A percentile compares a stretch with the other conserved stretches of the same genome.
Conservation (phyloP, 306 rosid species). For the Hippophae gyantsensis region DNA sequence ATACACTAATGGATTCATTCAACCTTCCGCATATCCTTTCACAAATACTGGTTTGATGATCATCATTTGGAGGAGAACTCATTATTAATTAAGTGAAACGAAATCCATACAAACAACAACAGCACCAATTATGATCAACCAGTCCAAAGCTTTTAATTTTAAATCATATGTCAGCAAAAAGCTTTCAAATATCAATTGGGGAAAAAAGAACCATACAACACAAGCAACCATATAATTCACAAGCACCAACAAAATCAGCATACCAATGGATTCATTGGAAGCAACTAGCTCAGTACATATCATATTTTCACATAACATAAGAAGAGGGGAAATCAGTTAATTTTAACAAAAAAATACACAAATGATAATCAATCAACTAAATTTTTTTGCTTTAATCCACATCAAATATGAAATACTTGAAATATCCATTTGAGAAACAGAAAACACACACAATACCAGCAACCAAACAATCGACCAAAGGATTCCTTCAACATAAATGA, state of each 20-base stretch:
- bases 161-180: not conserved
- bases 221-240: not conserved
- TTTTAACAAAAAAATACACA: too few species aligned
- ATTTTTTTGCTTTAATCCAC: too few species aligned
- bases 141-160: not conserved
- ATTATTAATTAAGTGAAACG: not conserved
- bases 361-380: too few species aligned
- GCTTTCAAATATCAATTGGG: not conserved
- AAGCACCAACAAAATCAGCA: constrained; percentile 20
- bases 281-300: constrained; percentile 7
- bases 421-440: too few species aligned
- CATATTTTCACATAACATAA: not conserved
- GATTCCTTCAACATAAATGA: too few species aligned
- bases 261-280: constrained; percentile 4
- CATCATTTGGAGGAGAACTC: not conserved
- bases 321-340: not conserved
- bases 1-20: not conserved
- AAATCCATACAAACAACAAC: not conserved
- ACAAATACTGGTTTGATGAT: not conserved
- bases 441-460: too few species aligned
- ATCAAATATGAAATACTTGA: too few species aligned
- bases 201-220: not conserved
- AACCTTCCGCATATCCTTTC: not conserved
- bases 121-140: not conserved
- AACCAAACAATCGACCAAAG: too few species aligned